Evolutionary conservation across 1,139 yeast genomes (phyloP).

Genomic region (Yamadazyma kanchanaburiensis): DNA sequence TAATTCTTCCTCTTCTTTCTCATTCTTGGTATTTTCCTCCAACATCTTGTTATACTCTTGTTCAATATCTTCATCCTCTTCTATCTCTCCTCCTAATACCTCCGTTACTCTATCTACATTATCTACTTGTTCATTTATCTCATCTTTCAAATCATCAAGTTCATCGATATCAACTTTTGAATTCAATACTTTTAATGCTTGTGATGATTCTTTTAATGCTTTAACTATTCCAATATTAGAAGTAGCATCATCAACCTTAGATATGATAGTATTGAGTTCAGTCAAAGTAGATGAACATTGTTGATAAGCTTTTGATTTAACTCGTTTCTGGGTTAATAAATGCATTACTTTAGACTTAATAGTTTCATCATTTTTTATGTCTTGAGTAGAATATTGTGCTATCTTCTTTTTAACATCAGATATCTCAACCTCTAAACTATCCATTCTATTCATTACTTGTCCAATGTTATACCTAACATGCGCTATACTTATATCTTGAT

Average conservation of each 20-base stretch:
- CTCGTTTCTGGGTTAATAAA: conserved; percentile 8
- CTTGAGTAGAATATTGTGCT: conserved; percentile 9
- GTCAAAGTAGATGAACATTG: conserved; percentile 27
- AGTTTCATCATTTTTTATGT: conserved; percentile 10
- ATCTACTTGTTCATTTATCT: conserved; percentile 38
- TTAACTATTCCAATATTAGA: conserved; percentile 36
- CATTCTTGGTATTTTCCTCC: conserved; percentile 7
- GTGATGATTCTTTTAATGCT: conserved; percentile 16
- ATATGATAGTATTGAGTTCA: conserved; percentile 35
- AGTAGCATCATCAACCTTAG: conserved; percentile 47
- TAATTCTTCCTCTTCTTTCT: conserved; percentile 4
- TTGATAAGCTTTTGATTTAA: conserved; percentile 22
- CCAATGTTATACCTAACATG: conserved; percentile 20
- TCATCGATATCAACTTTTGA: conserved; percentile 25
- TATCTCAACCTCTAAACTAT: conserved; percentile 20
- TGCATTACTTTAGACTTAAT: conserved; percentile 9
- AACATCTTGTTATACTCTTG: conserved; percentile 22
- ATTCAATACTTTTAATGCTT: conserved; percentile 32
- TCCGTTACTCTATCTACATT: conserved; percentile 32
- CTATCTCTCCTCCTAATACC: conserved; percentile 21
- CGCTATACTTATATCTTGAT: conserved; percentile 30
- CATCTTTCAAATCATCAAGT: conserved; percentile 33
- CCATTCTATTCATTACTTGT: conserved; percentile 18
- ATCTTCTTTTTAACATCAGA: conserved; percentile 18
- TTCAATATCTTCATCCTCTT: conserved; percentile 27